These are phyloP conservation scores for Hansenula lynferdii DNA, from an alignment of 1,139 yeast genomes.

Conservation along the genomic window DNA sequence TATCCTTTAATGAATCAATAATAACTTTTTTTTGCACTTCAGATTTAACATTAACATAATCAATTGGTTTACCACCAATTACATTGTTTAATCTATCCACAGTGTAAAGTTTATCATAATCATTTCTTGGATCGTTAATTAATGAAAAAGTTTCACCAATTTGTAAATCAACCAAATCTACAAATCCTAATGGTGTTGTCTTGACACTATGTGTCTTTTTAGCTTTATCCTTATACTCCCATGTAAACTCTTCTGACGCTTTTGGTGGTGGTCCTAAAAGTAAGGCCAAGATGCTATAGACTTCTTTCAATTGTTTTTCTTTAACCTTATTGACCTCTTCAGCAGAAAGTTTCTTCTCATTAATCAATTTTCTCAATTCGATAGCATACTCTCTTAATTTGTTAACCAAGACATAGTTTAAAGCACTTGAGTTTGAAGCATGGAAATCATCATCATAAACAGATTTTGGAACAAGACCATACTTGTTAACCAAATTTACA, in stretches of 20 bases:
- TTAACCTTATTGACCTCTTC: constrained; percentile 34
- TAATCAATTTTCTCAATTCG: constrained; percentile 45
- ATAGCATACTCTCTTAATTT: constrained; percentile 72
- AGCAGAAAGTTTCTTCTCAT: constrained; percentile 18
- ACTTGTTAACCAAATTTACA: constrained; percentile 64
- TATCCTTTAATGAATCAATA: constrained; percentile 56
- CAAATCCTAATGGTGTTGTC: constrained; percentile 61
- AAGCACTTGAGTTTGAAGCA: constrained; percentile 46
- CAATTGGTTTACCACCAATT: constrained; percentile 59
- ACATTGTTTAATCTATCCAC: constrained; percentile 73
- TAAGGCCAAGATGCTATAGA: constrained; percentile 57
- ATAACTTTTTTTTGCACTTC: constrained; percentile 53
- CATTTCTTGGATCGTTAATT: constrained; percentile 75
- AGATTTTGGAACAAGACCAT: constrained; percentile 70
- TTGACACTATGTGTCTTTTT: constrained; percentile 46
- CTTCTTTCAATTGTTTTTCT: constrained; percentile 48
- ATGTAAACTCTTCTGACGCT: constrained; percentile 56
- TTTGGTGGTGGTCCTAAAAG: constrained; percentile 71
- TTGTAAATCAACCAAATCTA: constrained; percentile 45
- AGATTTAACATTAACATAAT: constrained; percentile 61
- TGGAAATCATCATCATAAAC: constrained; percentile 65
- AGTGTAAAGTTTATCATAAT: constrained; percentile 52
- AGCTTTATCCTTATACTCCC: constrained; percentile 73
- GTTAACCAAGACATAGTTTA: constrained; percentile 59
- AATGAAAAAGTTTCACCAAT: constrained; percentile 55